A percentile compares a stretch with the other conserved stretches of the same genome.
Conservation (phyloP, 2,329 filamentous ascomycete species). For the Calcarisporium arbuscula region DNA sequence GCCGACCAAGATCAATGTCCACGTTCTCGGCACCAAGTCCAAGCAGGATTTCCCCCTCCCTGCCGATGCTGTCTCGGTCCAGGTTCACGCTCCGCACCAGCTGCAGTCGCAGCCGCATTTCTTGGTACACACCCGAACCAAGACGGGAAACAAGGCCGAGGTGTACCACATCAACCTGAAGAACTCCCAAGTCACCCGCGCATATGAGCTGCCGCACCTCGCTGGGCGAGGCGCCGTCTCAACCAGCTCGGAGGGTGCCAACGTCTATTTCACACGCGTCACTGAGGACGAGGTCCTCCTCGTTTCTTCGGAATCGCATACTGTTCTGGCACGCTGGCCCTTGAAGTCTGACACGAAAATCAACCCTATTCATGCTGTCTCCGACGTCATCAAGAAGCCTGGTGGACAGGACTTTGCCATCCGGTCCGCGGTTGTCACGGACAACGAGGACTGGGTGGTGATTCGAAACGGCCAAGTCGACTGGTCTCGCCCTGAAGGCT, state of each 20-base stretch:
- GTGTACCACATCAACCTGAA: constrained; percentile 78
- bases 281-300: constrained; percentile 68
- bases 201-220: constrained; percentile 71
- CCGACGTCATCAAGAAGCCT: constrained; percentile 74
- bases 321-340: constrained; percentile 69
- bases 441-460: constrained; percentile 70
- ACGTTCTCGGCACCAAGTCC: constrained; percentile 58
- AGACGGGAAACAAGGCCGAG: constrained; percentile 68
- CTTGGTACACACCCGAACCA: constrained; percentile 72
- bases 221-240: constrained; percentile 69
- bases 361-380: constrained; percentile 59
- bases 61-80: constrained; percentile 41
- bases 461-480: constrained; percentile 73
- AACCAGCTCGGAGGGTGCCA: constrained; percentile 67
- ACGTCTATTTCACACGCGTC: constrained; percentile 83
- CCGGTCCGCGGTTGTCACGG: constrained; percentile 64
- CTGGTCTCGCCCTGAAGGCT: constrained; percentile 77
- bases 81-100: constrained; percentile 69
- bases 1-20: constrained; percentile 60
- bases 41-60: constrained; percentile 49
- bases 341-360: constrained; percentile 39
- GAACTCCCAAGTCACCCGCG: constrained; percentile 62
- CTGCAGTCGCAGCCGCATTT: constrained; percentile 73
- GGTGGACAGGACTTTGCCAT: constrained; percentile 64
- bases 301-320: constrained; percentile 69